Evolutionary conservation across 192 early-diverging fungal species (phyloP), one percentile per base, ranked within the genome.

Genomic region (Entomortierella chlamydospora): DNA sequence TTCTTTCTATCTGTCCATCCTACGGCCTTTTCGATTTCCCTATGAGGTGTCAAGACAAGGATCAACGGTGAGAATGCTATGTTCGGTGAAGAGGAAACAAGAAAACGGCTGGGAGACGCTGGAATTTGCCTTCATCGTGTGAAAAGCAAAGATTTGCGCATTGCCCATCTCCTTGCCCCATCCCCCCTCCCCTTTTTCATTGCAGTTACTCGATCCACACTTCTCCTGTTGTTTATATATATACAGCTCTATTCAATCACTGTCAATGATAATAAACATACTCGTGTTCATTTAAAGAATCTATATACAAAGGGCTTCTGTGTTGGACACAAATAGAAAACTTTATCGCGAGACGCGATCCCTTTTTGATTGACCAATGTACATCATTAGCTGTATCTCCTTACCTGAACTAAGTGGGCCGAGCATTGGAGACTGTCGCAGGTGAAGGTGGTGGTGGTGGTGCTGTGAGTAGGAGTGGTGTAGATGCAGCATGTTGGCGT

Each of bases 401-500:
- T 43, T 70, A 70, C 68, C 68, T 70, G 68, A 43, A 28, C 43
- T 56, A 22, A 63, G 59, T 51, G 68, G 68, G 20, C 51, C 34
- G 30, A 63, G 69, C 8, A 71, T 47, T 9, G 68, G 68, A 0
- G 68, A 70, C 25, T 64, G 62, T 22, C 60, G 22, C 7, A 37
- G 31, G 42, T 55, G 42, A 22, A 31, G 49, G 11, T 30, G 63
- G 30, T 61, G 51, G 4, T 72, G 70, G n/a, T 42, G n/a, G 34
- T 60, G 60, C 7, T 61, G 43, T 49, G 69, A 61, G 41, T 71
- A 62, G 10, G 61, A 57, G 31, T 73, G 71, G 47, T 73, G 71
- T 3, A 65, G 63, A 34, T 65, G 63, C 20, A 73, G 39, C 37
- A 73, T 73, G 23, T 64, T 73, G 62, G 71, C 62, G 30, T 73